These are phyloP conservation scores for Psilocybe sp. DNA, from an alignment of 768 basidiomycete genomes.

Conservation along the genomic window DNA sequence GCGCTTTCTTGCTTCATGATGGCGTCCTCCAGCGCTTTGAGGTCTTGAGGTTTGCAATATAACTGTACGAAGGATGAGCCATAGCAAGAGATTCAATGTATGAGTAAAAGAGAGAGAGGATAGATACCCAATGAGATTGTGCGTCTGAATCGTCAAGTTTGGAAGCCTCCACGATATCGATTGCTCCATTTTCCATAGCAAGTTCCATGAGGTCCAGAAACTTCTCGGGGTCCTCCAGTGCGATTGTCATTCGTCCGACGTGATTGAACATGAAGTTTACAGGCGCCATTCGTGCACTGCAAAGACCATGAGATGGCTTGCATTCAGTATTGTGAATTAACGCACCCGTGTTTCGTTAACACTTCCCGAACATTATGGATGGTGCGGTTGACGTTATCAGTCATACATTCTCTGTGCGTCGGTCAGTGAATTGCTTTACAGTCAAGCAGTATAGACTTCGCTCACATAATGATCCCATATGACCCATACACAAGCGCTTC, in stretches of 20 bases:
- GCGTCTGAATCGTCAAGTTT: slow-evolving; percentile 1
- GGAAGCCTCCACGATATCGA: slow-evolving; percentile 18
- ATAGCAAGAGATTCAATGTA: not conserved
- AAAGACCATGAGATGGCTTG: no score
- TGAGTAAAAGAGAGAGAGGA: not conserved
- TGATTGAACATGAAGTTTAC: slow-evolving; percentile 66
- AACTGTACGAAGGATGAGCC: slow-evolving; percentile 11
- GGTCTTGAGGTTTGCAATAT: slow-evolving; percentile 16
- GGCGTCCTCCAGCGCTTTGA: slow-evolving; percentile 15
- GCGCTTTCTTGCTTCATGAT: slow-evolving; percentile 11
- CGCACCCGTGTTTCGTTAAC: slow-evolving; percentile 46
- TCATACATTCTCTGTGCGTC: slow-evolving; percentile 28
- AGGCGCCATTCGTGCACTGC: slow-evolving; percentile 58
- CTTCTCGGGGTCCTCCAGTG: slow-evolving; percentile 34
- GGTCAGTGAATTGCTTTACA: not conserved
- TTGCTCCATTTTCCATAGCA: slow-evolving; percentile 23
- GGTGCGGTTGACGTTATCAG: slow-evolving; percentile 66
- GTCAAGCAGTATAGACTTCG: slow-evolving; percentile 2
- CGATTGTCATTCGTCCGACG: slow-evolving; percentile 49
- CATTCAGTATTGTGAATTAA: no score
- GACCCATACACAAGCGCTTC: slow-evolving; percentile 58
- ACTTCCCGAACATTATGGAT: slow-evolving; percentile 54
- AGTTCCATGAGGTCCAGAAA: slow-evolving; percentile 35
- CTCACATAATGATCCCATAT: slow-evolving; percentile 67
- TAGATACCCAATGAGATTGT: slow-evolving; percentile 4